Evolutionary conservation across 1,139 yeast genomes (phyloP).

Genomic region (Candida tunisiensis): DNA sequence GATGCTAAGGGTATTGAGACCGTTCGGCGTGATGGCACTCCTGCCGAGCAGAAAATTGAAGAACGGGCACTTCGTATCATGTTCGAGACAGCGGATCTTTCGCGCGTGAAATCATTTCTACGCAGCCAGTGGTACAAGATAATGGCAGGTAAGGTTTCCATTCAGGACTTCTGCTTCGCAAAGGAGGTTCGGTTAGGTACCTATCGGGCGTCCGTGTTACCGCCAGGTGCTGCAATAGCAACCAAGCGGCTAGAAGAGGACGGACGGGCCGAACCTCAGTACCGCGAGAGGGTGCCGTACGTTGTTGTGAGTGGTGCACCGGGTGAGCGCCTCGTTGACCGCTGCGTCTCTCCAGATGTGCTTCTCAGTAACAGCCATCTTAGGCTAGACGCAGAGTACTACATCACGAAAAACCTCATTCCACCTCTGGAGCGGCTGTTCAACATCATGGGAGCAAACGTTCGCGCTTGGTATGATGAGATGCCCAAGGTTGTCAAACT

Average conservation of each 20-base stretch:
- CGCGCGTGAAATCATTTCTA: conserved; percentile 50
- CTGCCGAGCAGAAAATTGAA: conserved; percentile 75
- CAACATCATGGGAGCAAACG: conserved; percentile 67
- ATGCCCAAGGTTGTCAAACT: conserved; percentile 28
- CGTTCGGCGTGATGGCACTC: conserved; percentile 83
- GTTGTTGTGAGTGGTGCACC: conserved; percentile 55
- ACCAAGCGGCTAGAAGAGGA: conserved; percentile 45
- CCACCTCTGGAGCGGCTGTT: conserved; percentile 85
- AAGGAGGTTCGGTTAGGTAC: conserved; percentile 77
- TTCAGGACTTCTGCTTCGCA: conserved; percentile 82
- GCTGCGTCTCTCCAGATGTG: conserved; percentile 68
- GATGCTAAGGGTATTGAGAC: conserved; percentile 98
- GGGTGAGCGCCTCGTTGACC: conserved; percentile 52
- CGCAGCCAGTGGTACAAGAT: conserved; percentile 51
- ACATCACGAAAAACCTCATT: conserved; percentile 62
- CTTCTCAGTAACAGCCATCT: conserved; percentile 28
- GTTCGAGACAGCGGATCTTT: conserved; percentile 58
- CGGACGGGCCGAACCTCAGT: conserved; percentile 68
- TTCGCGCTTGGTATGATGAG: conserved; percentile 61
- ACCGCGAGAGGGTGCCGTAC: conserved; percentile 76
- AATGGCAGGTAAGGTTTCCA: conserved; percentile 37
- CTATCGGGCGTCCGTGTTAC: conserved; percentile 58
- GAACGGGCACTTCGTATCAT: conserved; percentile 50
- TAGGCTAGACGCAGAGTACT: conserved; percentile 60
- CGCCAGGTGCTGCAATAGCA: conserved; percentile 85